Percentiles rank a stretch among this genome's conserved stretches.
These are phyloP conservation scores for Populus tremula DNA, from an alignment of 345 rosid genomes.

Conservation along the genomic window DNA sequence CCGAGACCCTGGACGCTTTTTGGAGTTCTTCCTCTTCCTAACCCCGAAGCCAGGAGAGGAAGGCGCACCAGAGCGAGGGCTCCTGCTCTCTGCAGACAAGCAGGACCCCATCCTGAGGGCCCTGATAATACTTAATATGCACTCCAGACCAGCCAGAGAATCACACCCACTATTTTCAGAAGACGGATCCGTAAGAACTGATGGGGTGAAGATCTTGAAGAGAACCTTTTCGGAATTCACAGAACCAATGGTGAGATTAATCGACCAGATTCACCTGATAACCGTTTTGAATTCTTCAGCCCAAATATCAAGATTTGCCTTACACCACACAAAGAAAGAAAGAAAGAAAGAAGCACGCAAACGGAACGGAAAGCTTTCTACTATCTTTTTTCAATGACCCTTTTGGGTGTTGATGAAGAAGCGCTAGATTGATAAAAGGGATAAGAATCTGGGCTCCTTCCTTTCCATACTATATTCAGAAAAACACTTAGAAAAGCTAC, in stretches of 20 bases:
- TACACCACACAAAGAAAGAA: background rate
- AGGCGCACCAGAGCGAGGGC: conserved; percentile 83
- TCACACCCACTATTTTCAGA: conserved; percentile 53
- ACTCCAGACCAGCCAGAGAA: conserved; percentile 87
- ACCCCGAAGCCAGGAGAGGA: conserved; percentile 57
- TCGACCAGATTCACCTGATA: background rate
- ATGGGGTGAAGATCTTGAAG: conserved; percentile 13
- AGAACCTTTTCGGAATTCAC: background rate
- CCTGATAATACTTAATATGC: conserved; percentile 86
- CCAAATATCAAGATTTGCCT: conserved; percentile 9
- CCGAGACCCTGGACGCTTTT: conserved; percentile 53
- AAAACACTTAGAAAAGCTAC: background rate
- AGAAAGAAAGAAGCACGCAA: background rate
- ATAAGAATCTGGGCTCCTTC: conserved; percentile 13
- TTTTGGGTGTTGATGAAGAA: background rate
- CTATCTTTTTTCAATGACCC: background rate
- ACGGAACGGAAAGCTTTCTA: background rate
- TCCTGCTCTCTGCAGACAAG: conserved; percentile 90
- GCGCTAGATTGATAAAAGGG: background rate
- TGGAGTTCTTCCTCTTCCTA: conserved; percentile 67
- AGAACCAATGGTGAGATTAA: background rate
- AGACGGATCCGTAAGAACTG: conserved; percentile 53
- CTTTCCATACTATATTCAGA: conserved; percentile 9
- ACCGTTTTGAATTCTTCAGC: conserved; percentile 4
- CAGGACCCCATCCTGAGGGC: conserved; percentile 99